Percentiles rank a stretch among this genome's conserved stretches.
phyloP scores from a whole-genome alignment of 2,329 filamentous ascomycete genomes.

The Chrysoporthe austroafricana region DNA sequence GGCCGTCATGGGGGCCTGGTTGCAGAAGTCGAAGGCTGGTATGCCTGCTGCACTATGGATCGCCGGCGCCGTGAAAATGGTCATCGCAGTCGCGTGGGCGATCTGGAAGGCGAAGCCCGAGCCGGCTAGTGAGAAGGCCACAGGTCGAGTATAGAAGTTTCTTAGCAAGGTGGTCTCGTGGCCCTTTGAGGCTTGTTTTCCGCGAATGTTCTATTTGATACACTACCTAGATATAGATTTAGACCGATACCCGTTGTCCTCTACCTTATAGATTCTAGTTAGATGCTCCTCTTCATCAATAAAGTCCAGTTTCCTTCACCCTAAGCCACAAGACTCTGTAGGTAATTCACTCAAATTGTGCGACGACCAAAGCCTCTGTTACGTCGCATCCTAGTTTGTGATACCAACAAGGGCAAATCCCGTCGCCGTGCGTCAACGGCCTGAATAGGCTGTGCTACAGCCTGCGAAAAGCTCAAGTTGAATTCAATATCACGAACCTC shows the following conservation, averaged over 20 bases:
- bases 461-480: no score
- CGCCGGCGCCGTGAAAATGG: constrained; percentile 48
- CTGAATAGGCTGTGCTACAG: no score
- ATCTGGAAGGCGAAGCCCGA: constrained; percentile 27
- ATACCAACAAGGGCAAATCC: no score
- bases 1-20: constrained; percentile 52
- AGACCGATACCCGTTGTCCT: background rate
- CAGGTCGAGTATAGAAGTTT: background rate
- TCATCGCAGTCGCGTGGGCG: constrained; percentile 41
- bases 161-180: background rate
- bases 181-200: background rate
- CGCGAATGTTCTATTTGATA: background rate
- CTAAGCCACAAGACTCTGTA: background rate
- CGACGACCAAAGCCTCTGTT: background rate
- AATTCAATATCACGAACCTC: no score
- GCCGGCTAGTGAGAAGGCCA: constrained; percentile 7
- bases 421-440: no score
- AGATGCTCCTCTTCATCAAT: background rate
- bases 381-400: background rate
- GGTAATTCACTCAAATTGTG: background rate
- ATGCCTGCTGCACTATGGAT: constrained; percentile 51
- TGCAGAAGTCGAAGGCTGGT: constrained; percentile 47
- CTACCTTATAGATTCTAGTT: background rate
- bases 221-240: background rate
- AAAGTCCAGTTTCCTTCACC: background rate